phyloP scores from a whole-genome alignment of 2,329 filamentous ascomycete species.

The Aspergillus awamori region DNA sequence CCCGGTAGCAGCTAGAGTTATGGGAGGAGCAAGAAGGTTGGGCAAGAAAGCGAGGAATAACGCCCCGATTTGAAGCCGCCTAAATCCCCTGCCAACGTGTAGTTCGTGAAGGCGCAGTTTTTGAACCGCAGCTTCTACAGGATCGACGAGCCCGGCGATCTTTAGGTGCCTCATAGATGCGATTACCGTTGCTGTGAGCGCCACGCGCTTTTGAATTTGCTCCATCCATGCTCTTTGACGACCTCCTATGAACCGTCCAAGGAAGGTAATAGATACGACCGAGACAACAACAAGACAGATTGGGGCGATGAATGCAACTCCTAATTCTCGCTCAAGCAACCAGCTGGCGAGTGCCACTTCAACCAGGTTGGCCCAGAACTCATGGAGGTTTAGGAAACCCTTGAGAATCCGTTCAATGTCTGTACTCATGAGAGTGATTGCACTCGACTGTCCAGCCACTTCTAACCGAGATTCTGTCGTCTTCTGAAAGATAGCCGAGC shows the following conservation, averaged over 20 bases:
- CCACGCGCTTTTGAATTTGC: background rate
- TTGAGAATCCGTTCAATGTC: background rate
- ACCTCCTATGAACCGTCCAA: background rate
- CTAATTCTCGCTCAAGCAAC: background rate
- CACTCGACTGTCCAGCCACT: background rate
- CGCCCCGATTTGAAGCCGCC: background rate
- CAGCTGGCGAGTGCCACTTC: background rate
- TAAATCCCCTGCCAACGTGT: background rate
- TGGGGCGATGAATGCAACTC: background rate
- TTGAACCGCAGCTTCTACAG: background rate
- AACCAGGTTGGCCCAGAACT: background rate
- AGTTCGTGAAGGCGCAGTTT: background rate
- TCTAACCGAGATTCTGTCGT: too few species aligned
- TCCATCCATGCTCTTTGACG: background rate
- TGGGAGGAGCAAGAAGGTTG: background rate
- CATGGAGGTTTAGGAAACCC: background rate
- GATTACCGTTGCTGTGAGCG: background rate
- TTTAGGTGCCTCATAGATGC: background rate
- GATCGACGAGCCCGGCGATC: background rate
- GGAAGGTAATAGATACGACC: background rate
- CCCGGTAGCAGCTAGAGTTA: background rate
- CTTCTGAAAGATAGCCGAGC: too few species aligned
- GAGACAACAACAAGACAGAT: background rate
- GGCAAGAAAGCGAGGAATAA: background rate
- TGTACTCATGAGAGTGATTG: constrained; percentile 2